Base-by-base conservation (phyloP, 441 rosid species). In the Populus trichocarpa region DNA sequence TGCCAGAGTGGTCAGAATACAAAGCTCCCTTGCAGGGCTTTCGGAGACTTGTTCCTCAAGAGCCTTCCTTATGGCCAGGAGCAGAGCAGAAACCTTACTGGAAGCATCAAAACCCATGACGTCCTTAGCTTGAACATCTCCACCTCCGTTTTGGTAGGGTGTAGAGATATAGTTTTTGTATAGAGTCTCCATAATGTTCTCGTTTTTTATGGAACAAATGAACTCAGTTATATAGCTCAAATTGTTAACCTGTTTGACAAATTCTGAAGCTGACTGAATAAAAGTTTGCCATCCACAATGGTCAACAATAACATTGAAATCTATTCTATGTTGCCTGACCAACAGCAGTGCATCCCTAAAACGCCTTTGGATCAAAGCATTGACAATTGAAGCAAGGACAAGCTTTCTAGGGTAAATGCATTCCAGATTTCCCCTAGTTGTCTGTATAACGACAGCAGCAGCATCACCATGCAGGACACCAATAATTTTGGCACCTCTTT, bases 281-380 rank as follows among this genome's bases (percentile, higher is more conserved):
- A 96, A 96, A 71, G 82, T 77, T 82, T 90, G 92, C 97, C 98
- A 91, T 28, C 99, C 98, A 80, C 89, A 87, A 77, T 89, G 80
- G 78, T 96, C 98, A 74, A 92, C 89, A 72, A 94, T 88, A 59
- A 94, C 84, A 82, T 96, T 96, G 81, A 96, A 94, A 87, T 96
- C 88, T 77, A 96, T 96, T 84, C 99, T 89, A 23, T 96, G 99
- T 46, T 96, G 90, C 89, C 99, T 90, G 64, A 96, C 99, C 97
- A 96, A 90, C 77, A 87, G 84, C 57, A 94, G 81, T 65, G 97
- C 97, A 88, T 94, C 96, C 83, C 82, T 88, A 77, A 89, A 96
- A 78, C 90, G 93, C 73, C 84, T 72, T 81, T 89, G 92, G 76
- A 80, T 82, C 86, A 96, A 83, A 69, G 93, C 97, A 85, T 91